Evolutionary conservation across 2,329 filamentous ascomycete species (phyloP).

Genomic region (Colletotrichum coccodes): DNA sequence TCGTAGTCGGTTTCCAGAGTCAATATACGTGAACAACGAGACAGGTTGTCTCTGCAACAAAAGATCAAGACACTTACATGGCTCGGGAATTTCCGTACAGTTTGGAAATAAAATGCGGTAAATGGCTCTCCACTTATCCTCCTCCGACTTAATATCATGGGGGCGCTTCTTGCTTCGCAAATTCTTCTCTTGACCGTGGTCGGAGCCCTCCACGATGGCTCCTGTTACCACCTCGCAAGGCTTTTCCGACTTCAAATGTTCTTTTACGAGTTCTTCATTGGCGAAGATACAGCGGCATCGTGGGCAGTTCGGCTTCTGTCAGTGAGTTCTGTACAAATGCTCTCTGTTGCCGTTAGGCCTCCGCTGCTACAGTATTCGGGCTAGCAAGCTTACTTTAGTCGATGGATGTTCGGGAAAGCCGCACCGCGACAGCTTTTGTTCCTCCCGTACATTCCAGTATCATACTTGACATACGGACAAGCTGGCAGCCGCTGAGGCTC

Average conservation of each 20-base stretch:
- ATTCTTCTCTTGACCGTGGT: not conserved
- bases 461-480: slow-evolving; percentile 9
- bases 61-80: too few relatives aligned
- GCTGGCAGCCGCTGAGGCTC: too few relatives aligned
- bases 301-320: not conserved
- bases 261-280: accelerated
- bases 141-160: not conserved
- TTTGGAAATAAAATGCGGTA: not conserved
- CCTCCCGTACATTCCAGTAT: not conserved
- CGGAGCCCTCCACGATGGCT: not conserved
- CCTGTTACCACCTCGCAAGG: not conserved
- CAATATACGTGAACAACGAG: too few relatives aligned
- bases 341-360: not conserved
- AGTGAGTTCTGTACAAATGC: slow-evolving; percentile 3
- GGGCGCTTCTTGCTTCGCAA: slow-evolving; percentile 4
- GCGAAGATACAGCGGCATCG: not conserved
- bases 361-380: too few relatives aligned
- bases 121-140: not conserved
- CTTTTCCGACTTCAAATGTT: not conserved
- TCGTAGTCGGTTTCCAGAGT: too few relatives aligned
- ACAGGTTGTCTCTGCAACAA: too few relatives aligned
- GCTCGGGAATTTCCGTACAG: not conserved
- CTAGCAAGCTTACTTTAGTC: not conserved
- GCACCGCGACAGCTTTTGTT: not conserved
- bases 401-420: not conserved